Evolutionary conservation across 106 monocot genomes (phyloP), one percentile per base, ranked within the genome.

Genomic region (Allium sativum): DNA sequence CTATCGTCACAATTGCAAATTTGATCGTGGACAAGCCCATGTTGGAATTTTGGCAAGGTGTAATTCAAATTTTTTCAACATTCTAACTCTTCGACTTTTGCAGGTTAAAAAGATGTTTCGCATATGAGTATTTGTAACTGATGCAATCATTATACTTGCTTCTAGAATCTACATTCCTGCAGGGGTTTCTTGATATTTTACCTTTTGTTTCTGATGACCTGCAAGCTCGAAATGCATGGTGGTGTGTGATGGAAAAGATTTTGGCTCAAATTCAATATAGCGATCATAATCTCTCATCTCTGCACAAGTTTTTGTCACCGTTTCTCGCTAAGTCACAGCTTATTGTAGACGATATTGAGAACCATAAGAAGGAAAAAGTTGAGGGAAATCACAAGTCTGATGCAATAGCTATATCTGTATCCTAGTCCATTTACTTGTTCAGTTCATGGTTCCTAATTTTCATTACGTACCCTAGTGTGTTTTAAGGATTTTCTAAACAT

Each of bases 1-100:
- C 80, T 41, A 59, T 79, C 18, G 69, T 96, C 9, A 82, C 82
- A 66, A 64, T 91, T 65, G 96, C 96, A 70, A 96, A 91, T 79
- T 53, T 87, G 56, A 65, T 96, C n/a, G 63, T 65, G 8, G 95
- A 96, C 76, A 72, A 72, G 40, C 71, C 88, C 20, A 43, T 65
- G 20, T 73, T 43, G 6, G 31, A 64, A 17, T 58, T 91, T 21
- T 73, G 78, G 44, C 64, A 78, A 71, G 96, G 96, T 96, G 76
- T 12, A 58, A 21, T 53, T n/a, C 12, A 43, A 60, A 18, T 7
- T 60, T 62, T 62, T 14, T 1, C 48, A 53, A 21, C 48, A 44
- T 14, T 4, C 57, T 46, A 21, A 12, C 10, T 44, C 11, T 44
- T 14, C 45, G 43, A 22, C 57, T 55, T 19, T 64, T 59, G 21